These are phyloP conservation scores for Vitis labrusca DNA, from an alignment of 164 flowering plant genomes.

Conservation along the genomic window DNA sequence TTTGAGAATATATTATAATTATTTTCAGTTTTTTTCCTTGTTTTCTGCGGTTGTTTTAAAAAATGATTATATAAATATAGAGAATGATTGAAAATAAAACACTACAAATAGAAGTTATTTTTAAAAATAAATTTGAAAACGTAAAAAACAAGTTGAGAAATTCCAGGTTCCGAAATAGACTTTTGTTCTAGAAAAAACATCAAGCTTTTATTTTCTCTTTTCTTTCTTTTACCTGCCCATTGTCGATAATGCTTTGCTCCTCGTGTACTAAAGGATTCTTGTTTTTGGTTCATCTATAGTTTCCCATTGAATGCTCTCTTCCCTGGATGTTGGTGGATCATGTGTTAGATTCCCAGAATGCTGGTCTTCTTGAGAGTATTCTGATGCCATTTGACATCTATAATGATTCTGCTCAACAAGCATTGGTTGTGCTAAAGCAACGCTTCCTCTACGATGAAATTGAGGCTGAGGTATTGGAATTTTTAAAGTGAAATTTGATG, in stretches of 20 bases:
- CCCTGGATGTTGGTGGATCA: slow-evolving; percentile 98
- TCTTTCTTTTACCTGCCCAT: neutral
- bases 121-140: no score
- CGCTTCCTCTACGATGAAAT: slow-evolving; percentile 98
- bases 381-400: slow-evolving; percentile 93
- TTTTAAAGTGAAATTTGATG: neutral
- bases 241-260: neutral
- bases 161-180: no score
- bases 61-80: no score
- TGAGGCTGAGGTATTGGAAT: slow-evolving; percentile 87
- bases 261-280: neutral
- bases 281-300: slow-evolving; percentile 43
- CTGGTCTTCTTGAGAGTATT: slow-evolving; percentile 86
- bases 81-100: no score
- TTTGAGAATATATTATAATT: no score
- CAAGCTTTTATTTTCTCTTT: neutral
- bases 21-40: no score
- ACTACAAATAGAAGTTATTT: no score
- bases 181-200: no score
- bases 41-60: no score
- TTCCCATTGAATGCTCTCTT: slow-evolving; percentile 98
- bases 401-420: slow-evolving; percentile 97
- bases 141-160: no score
- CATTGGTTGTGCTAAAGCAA: slow-evolving; percentile 79
- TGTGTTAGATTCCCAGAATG: slow-evolving; percentile 70